Evolutionary conservation across 306 rosid genomes (phyloP), one percentile per base, ranked within the genome.

Genomic region (Macrotyloma uniflorum): DNA sequence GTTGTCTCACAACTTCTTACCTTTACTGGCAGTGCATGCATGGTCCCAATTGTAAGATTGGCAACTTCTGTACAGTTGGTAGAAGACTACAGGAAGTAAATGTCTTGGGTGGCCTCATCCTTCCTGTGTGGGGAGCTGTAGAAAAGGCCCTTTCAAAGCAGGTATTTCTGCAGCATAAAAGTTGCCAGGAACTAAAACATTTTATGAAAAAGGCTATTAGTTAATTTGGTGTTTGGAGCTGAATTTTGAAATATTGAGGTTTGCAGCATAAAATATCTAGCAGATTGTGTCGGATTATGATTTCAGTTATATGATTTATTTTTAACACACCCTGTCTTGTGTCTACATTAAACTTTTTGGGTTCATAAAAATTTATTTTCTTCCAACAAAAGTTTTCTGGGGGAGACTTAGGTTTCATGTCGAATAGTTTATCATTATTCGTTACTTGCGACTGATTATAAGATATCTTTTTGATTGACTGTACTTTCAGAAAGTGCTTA

Each of bases 31-130:
- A 96, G 99, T 96, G 99, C 84, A 96, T 96, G 99, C 99, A 93
- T 63, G 99, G 99, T 82, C 98, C 96, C 80, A 96, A 96, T 1
- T 96, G 99, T 84, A 96, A 93, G 91, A 86, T 90, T 58, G 98
- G 97, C 51, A 82, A 72, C 87, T 93, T 83, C 76, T 96, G 99
- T 84, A 88, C 96, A 43, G 97, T 91, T 57, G 99, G 99, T 72
- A 88, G 96, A 90, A 91, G 99, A 89, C 83, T 87, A 77, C 99
- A 95, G 87, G 99, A 95, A 86, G 99, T 95, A 54, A 93, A 93
- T 87, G 93, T 95, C 53, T 79, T 95, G 80, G 97, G 99, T 22
- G 99, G 99, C 69, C 96, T 95, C 74, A 93, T 95, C 78, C 96
- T 95, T 87, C 99, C 99, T 9, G 96, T 95, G 30, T 95, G 99